Conservation (phyloP, 345 rosid species). For the Erodium maritimum region DNA sequence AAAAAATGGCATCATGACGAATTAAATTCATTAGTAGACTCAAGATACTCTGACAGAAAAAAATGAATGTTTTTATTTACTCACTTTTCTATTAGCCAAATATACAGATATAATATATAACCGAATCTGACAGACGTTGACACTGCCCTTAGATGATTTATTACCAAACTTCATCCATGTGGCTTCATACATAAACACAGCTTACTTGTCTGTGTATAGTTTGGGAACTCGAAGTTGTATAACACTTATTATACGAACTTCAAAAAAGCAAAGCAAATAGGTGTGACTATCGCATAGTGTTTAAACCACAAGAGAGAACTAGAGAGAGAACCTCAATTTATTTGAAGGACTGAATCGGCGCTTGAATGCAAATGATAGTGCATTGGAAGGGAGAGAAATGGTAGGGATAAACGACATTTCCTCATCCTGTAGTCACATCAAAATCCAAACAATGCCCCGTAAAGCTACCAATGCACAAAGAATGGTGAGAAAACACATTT, state of each 20-base stretch:
- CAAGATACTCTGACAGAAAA: background rate
- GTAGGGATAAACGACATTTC: conserved; percentile 68
- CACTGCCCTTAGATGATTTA: background rate
- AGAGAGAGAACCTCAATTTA: conserved; percentile 62
- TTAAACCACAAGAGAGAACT: background rate
- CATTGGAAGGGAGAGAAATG: conserved; percentile 78
- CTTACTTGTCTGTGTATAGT: background rate
- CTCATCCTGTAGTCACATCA: conserved; percentile 59
- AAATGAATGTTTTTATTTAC: too few relatives aligned
- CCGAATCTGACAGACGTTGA: too few relatives aligned
- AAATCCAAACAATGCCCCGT: conserved; percentile 8
- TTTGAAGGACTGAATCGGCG: conserved; percentile 65
- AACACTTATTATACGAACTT: background rate
- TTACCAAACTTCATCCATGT: background rate
- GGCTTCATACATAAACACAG: background rate
- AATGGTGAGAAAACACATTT: background rate
- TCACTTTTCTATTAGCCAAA: background rate
- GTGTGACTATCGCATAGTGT: background rate
- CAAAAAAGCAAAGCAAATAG: too few relatives aligned
- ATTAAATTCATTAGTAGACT: background rate
- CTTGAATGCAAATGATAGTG: conserved; percentile 79
- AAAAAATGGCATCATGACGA: background rate
- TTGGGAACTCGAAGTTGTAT: background rate
- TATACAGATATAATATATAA: too few relatives aligned
- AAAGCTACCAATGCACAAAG: background rate